These are phyloP conservation scores for Cryptococcus wingfieldii DNA, from an alignment of 1,284 basidiomycete genomes.

Conservation along the genomic window DNA sequence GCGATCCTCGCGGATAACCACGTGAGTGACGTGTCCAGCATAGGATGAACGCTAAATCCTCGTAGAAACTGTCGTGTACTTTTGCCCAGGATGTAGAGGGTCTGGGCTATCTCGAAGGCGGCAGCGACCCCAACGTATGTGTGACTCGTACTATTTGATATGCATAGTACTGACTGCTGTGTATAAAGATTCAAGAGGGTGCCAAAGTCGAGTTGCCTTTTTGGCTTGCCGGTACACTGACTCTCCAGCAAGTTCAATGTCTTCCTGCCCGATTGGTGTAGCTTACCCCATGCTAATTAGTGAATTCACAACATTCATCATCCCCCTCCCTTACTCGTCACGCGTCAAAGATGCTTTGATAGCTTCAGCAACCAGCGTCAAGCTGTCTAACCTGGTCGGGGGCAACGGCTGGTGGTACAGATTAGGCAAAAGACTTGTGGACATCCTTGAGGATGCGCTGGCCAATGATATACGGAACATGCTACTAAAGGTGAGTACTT, in stretches of 20 bases:
- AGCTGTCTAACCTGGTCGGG: slow-evolving; percentile 71
- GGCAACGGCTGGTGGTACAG: slow-evolving; percentile 85
- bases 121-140: slow-evolving; percentile 68
- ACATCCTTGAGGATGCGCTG: slow-evolving; percentile 67
- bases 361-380: slow-evolving; percentile 75
- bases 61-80: background rate
- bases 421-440: slow-evolving; percentile 75
- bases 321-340: slow-evolving; percentile 68
- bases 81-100: slow-evolving; percentile 60
- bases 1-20: slow-evolving; percentile 86
- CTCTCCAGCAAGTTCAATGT: slow-evolving; percentile 63
- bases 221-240: slow-evolving; percentile 78
- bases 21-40: slow-evolving; percentile 48
- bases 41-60: background rate
- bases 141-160: background rate
- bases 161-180: background rate
- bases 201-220: slow-evolving; percentile 75
- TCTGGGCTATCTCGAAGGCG: slow-evolving; percentile 80
- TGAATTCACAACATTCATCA: slow-evolving; percentile 78
- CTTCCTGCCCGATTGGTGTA: background rate
- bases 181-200: slow-evolving; percentile 61
- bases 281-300: slow-evolving; percentile 47
- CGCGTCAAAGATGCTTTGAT: slow-evolving; percentile 77
- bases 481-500: slow-evolving; percentile 59
- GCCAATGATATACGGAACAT: slow-evolving; percentile 64